A percentile compares a stretch with the other conserved stretches of the same genome.
Conservation (phyloP, 495 filamentous ascomycete species). For the Neurospora sp. region DNA sequence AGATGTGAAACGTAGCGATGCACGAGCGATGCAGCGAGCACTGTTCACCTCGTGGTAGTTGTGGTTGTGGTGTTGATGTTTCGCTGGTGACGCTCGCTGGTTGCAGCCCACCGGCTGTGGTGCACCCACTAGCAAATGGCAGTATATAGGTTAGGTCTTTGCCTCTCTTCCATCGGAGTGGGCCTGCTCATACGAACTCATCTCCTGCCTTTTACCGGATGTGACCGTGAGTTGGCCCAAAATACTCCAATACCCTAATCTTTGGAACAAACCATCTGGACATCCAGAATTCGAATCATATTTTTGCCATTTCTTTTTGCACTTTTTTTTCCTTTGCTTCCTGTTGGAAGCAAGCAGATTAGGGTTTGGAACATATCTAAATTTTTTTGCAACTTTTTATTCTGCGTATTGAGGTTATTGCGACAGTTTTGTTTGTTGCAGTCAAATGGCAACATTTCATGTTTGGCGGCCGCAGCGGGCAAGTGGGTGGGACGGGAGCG, state of each 20-base stretch:
- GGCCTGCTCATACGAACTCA: conserved; percentile 29
- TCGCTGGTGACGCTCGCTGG: background rate
- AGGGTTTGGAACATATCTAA: accelerated
- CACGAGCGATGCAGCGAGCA: background rate
- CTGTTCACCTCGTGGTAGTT: background rate
- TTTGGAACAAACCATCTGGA: conserved; percentile 25
- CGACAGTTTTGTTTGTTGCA: background rate
- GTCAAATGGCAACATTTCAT: background rate
- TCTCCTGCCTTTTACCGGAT: conserved; percentile 33
- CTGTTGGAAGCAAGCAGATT: no score
- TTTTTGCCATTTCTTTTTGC: conserved; percentile 15
- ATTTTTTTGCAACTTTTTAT: background rate
- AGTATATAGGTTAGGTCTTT: conserved; percentile 8
- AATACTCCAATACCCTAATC: conserved; percentile 26
- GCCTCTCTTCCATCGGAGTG: conserved; percentile 7
- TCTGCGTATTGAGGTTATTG: background rate
- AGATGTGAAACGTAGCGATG: background rate
- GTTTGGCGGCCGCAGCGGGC: background rate
- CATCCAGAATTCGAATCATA: conserved; percentile 22
- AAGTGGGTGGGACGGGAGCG: no score
- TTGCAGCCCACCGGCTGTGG: background rate
- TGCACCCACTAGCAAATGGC: background rate
- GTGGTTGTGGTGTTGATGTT: background rate
- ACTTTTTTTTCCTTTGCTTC: background rate
- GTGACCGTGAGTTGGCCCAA: conserved; percentile 30